Evolutionary conservation across 441 rosid genomes (phyloP), one percentile per base, ranked within the genome.

Genomic region (Erodium trifolium): DNA sequence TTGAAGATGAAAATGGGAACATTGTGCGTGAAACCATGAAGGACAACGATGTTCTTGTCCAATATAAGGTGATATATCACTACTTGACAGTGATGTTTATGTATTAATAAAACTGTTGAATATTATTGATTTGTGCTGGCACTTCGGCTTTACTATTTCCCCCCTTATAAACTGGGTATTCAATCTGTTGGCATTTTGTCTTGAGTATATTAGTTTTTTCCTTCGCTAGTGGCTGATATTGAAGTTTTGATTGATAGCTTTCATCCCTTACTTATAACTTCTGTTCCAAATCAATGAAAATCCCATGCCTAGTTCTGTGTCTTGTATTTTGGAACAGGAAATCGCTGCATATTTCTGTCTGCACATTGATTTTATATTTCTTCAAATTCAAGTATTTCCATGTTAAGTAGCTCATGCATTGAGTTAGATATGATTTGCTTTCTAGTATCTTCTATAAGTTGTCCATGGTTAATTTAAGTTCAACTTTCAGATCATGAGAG

Each of bases 1-100:
- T 96, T 81, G 99, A 96, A 86, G 99, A 96, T 88, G 99, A 96
- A 84, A 96, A 96, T 81, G 99, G 99, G 13, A 96, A 96, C 79
- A 93, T 93, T 59, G 99, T 93, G 64, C 97, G 97, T 67, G 98
- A 91, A 87, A 96, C 99, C 64, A 78, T 96, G 98, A 96, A 96
- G 80, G 99, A 96, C 82, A 93, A 96, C 71, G 99, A 96, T 84
- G 97, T 96, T 75, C 98, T 93, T 73, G 98, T 96, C 73, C 99
- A 96, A 67, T 96, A 93, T 68, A 96, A 96, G 97, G 99, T 92
- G 71, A 70, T 67, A 51, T 51, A 55, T 60, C 74, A 68, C 70
- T 55, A 37, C 16, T 65, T 73, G 1, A 41, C 45, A 13, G 14
- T 67, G 59, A 18, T 47, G 55, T 57, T 41, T 29, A 34, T 34